Conservation (phyloP, 495 filamentous ascomycete genomes). For the Aspergillus sparsus region DNA sequence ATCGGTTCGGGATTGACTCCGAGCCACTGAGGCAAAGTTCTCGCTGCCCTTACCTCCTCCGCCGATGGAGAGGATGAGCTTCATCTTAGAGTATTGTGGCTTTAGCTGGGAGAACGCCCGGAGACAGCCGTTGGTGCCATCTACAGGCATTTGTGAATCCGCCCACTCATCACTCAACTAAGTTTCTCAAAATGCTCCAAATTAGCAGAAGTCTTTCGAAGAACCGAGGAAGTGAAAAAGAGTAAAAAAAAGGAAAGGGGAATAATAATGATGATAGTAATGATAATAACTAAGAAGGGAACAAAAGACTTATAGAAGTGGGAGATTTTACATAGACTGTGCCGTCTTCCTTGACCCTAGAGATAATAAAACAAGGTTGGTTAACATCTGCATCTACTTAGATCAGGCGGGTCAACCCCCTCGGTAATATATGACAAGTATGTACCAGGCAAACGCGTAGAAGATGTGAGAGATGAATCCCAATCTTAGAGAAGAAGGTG, state of each 20-base stretch:
- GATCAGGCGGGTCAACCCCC: constrained; percentile 9
- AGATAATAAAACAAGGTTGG: constrained; percentile 34
- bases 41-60: constrained; percentile 76
- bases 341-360: constrained; percentile 74
- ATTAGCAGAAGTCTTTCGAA: constrained; percentile 24
- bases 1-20: constrained; percentile 58
- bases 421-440: constrained; percentile 21
- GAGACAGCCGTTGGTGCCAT: constrained; percentile 75
- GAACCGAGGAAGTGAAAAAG: constrained; percentile 10
- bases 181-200: constrained; percentile 13
- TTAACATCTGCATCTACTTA: constrained; percentile 30
- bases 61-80: constrained; percentile 85
- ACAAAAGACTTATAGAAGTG: not conserved
- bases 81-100: constrained; percentile 70
- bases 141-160: constrained; percentile 76
- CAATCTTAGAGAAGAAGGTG: constrained; percentile 74
- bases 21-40: constrained; percentile 73
- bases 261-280: not conserved
- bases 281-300: no score
- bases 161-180: constrained; percentile 88
- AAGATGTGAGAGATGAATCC: constrained; percentile 75
- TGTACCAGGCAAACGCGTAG: constrained; percentile 80
- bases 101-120: constrained; percentile 75
- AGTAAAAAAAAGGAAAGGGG: not conserved
- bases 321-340: constrained; percentile 67